Percentiles rank a stretch among this genome's conserved stretches.
Evolutionary conservation across 2,329 filamentous ascomycete species (phyloP).

Genomic region (Sarocladium brachiariae): DNA sequence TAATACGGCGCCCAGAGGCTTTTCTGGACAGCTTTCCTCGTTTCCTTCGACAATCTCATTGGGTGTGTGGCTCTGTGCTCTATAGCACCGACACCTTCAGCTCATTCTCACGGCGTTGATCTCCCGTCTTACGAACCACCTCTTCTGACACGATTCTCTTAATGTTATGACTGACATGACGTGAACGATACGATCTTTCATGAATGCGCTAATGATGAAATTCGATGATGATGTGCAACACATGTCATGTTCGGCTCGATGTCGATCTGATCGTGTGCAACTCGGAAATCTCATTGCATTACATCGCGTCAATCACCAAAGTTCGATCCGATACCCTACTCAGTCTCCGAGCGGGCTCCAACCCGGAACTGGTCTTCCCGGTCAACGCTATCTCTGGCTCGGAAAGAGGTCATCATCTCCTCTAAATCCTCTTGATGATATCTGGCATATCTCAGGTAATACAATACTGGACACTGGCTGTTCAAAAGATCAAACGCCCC

Average conservation of each 20-base stretch:
- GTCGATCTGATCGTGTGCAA: constrained; percentile 23
- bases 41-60: constrained; percentile 10
- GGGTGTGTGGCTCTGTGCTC: constrained; percentile 10
- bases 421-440: background rate
- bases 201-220: constrained; percentile 22
- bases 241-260: constrained; percentile 23
- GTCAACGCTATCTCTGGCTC: constrained; percentile 10
- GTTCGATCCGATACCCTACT: background rate
- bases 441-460: constrained; percentile 1
- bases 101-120: constrained; percentile 28
- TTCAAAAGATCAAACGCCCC: constrained; percentile 16
- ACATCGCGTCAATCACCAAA: background rate
- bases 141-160: constrained; percentile 40
- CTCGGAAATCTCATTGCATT: background rate
- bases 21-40: constrained; percentile 13
- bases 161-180: constrained; percentile 27
- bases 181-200: constrained; percentile 28
- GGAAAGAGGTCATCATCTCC: background rate
- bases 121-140: constrained; percentile 34
- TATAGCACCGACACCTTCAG: constrained; percentile 24
- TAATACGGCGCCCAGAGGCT: constrained; percentile 22
- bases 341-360: constrained; percentile 10
- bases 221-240: constrained; percentile 23
- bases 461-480: constrained; percentile 34
- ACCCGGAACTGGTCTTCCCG: constrained; percentile 10